phyloP scores from a whole-genome alignment of 2,329 filamentous ascomycete genomes.

The Fusarium nelsonii region DNA sequence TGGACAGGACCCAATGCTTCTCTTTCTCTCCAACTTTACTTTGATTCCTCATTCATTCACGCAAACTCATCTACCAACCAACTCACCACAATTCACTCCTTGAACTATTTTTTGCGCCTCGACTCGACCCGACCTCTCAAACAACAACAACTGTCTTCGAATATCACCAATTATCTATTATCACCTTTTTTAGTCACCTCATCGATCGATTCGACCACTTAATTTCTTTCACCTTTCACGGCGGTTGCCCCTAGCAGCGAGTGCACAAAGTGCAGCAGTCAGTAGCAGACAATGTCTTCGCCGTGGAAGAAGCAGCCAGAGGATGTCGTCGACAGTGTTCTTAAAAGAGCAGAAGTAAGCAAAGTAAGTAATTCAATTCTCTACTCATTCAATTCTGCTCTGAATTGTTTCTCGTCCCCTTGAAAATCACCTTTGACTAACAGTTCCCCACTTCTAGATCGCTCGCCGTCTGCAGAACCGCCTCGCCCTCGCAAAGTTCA shows the following conservation, averaged over 20 bases:
- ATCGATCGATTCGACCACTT: constrained; percentile 14
- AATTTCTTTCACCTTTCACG: constrained; percentile 11
- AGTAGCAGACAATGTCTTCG: constrained; percentile 64
- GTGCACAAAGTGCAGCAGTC: constrained; percentile 30
- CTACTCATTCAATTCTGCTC: not conserved
- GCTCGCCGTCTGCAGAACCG: constrained; percentile 92
- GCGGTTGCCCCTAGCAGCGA: constrained; percentile 42
- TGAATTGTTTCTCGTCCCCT: not conserved
- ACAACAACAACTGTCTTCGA: not conserved
- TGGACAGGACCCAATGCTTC: not conserved
- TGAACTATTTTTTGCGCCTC: constrained; percentile 27
- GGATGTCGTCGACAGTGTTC: constrained; percentile 74
- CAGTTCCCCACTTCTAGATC: constrained; percentile 71
- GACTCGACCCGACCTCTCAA: constrained; percentile 2
- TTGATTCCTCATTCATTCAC: constrained; percentile 29
- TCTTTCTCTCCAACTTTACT: constrained; percentile 31
- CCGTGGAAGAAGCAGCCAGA: constrained; percentile 73
- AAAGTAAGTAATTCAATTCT: constrained; percentile 67
- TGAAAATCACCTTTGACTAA: constrained; percentile 27
- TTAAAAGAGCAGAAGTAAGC: constrained; percentile 80
- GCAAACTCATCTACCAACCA: constrained; percentile 24
- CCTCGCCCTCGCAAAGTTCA: constrained; percentile 95
- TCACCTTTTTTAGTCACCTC: not conserved
- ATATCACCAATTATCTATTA: constrained; percentile 11
- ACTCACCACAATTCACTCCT: constrained; percentile 38